These are phyloP conservation scores for Rhodofomes roseus DNA, from an alignment of 1,284 basidiomycete genomes.

Conservation along the genomic window DNA sequence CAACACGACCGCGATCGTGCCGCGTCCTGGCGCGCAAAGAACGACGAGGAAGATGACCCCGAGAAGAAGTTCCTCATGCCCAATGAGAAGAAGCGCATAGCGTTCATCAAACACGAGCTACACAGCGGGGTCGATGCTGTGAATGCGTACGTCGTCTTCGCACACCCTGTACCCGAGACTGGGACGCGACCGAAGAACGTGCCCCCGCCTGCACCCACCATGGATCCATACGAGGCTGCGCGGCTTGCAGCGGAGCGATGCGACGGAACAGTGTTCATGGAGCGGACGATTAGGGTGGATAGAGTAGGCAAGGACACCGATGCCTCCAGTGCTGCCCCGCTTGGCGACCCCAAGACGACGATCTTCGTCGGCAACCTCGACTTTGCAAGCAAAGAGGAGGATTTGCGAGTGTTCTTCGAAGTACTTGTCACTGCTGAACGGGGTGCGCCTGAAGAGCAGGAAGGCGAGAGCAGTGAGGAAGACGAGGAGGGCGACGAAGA, in stretches of 20 bases:
- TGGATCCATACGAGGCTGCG: constrained; percentile 77
- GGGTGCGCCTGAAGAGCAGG: constrained; percentile 41
- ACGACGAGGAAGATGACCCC: constrained; percentile 31
- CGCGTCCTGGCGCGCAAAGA: constrained; percentile 64
- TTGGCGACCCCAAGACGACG: constrained; percentile 74
- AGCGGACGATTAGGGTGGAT: constrained; percentile 75
- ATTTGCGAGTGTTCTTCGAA: constrained; percentile 87
- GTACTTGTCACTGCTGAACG: constrained; percentile 71
- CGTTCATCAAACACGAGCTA: constrained; percentile 90
- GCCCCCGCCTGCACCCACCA: constrained; percentile 47
- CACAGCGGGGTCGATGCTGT: constrained; percentile 68
- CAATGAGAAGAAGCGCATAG: constrained; percentile 90
- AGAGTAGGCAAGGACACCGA: constrained; percentile 40
- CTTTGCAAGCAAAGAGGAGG: constrained; percentile 90
- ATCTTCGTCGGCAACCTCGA: constrained; percentile 94
- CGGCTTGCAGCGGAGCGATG: constrained; percentile 54
- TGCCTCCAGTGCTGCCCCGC: constrained; percentile 20
- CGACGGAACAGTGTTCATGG: constrained; percentile 76
- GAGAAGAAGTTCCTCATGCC: constrained; percentile 67
- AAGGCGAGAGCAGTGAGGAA: constrained; percentile 22
- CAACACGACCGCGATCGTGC: constrained; percentile 59
- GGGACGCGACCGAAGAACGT: constrained; percentile 43
- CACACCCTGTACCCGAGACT: constrained; percentile 48
- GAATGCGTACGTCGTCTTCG: constrained; percentile 89
- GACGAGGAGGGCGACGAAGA: constrained; percentile 24